phyloP scores from a whole-genome alignment of 495 filamentous ascomycete species.

The Penicillium mononematosum region DNA sequence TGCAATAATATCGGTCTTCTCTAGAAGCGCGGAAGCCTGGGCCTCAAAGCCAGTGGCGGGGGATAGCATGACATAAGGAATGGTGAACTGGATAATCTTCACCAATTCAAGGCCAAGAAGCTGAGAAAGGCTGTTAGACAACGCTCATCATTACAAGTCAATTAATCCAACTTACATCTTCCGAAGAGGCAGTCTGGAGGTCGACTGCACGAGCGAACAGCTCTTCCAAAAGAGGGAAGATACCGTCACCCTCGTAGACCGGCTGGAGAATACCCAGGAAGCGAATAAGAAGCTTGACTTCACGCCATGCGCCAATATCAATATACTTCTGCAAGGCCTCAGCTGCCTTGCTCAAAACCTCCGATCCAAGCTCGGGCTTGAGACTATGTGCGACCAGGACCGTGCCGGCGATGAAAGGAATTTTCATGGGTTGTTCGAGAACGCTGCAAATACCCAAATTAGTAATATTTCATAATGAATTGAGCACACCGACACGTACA shows the following conservation, averaged over 20 bases:
- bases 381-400: slow-evolving; percentile 71
- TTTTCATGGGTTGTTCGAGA: slow-evolving; percentile 93
- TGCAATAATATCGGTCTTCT: slow-evolving; percentile 90
- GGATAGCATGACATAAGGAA: slow-evolving; percentile 85
- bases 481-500: slow-evolving; percentile 49
- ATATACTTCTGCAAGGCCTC: slow-evolving; percentile 60
- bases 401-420: slow-evolving; percentile 83
- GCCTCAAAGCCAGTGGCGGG: slow-evolving; percentile 62
- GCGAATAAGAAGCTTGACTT: slow-evolving; percentile 85
- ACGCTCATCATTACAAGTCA: not conserved
- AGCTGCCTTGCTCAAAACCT: slow-evolving; percentile 62
- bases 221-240: slow-evolving; percentile 82
- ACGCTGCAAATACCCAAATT: slow-evolving; percentile 36
- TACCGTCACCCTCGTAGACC: slow-evolving; percentile 75
- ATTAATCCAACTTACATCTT: slow-evolving; percentile 64
- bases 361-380: slow-evolving; percentile 67
- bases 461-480: slow-evolving; percentile 8
- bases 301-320: slow-evolving; percentile 74
- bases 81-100: slow-evolving; percentile 89
- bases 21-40: slow-evolving; percentile 73
- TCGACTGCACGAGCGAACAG: slow-evolving; percentile 81
- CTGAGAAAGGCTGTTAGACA: slow-evolving; percentile 33
- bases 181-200: slow-evolving; percentile 83
- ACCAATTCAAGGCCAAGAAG: slow-evolving; percentile 80
- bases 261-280: slow-evolving; percentile 81